Percentiles rank a stretch among this genome's conserved stretches.
phyloP scores from a whole-genome alignment of 2,329 filamentous ascomycete species.

The Calonectria pseudoturangicola region DNA sequence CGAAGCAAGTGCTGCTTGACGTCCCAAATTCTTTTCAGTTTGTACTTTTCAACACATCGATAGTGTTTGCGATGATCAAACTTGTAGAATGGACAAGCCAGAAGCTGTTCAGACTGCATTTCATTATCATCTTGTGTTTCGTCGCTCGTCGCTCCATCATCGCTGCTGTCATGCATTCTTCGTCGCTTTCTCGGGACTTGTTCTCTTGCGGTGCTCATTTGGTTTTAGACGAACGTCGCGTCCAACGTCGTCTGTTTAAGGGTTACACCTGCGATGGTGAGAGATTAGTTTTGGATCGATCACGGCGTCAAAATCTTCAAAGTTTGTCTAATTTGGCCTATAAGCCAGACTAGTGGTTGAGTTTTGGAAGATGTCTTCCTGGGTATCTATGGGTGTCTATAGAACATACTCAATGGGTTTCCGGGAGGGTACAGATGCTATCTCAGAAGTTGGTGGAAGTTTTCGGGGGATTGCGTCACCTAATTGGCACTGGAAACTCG shows the following conservation, averaged over 20 bases:
- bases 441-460: too few relatives aligned
- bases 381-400: background rate
- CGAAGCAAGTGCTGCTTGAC: background rate
- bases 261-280: too few relatives aligned
- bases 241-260: too few relatives aligned
- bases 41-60: background rate
- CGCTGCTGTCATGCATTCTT: background rate
- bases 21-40: background rate
- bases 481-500: too few relatives aligned
- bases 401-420: background rate
- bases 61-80: background rate
- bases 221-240: too few relatives aligned
- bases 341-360: background rate
- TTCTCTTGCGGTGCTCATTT: too few relatives aligned
- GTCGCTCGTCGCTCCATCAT: background rate
- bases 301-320: too few relatives aligned
- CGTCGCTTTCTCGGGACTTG: background rate
- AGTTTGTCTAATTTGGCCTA: too few relatives aligned
- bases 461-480: too few relatives aligned
- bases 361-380: background rate
- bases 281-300: too few relatives aligned
- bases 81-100: background rate
- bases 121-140: background rate
- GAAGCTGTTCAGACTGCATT: background rate
- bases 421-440: too few relatives aligned